Conservation (phyloP, 2,329 filamentous ascomycete species). For the Ceratocystis ficicola region DNA sequence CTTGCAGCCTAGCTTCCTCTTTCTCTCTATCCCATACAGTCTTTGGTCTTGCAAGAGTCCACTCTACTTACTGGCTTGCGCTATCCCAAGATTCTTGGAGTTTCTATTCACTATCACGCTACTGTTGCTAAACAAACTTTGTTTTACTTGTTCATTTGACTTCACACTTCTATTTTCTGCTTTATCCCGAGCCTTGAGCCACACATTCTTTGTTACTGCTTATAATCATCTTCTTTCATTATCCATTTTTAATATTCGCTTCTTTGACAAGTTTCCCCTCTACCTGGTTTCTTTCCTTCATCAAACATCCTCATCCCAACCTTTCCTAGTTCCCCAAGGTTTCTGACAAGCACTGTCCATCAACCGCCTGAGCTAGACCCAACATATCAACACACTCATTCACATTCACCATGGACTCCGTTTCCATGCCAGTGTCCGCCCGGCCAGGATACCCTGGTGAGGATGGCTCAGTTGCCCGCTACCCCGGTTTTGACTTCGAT, state of each 20-base stretch:
- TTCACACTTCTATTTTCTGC: too few relatives aligned
- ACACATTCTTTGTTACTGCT: not conserved
- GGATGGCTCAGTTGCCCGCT: constrained; percentile 11
- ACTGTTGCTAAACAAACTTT: not conserved
- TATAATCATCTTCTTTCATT: not conserved
- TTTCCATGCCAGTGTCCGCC: constrained; percentile 15
- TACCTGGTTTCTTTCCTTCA: constrained; percentile 7
- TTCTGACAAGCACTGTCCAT: not conserved
- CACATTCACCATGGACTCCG: constrained; percentile 15
- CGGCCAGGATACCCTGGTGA: constrained; percentile 12
- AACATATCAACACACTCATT: too few relatives aligned
- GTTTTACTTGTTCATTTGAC: not conserved
- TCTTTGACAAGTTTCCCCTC: not conserved
- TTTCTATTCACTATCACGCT: not conserved
- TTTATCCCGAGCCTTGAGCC: too few relatives aligned
- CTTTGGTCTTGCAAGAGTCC: not conserved
- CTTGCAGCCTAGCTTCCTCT: not conserved
- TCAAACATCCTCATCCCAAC: constrained; percentile 1
- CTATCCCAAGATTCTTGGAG: not conserved
- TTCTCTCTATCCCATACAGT: not conserved
- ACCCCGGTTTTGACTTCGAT: constrained; percentile 18
- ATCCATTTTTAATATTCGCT: constrained; percentile 3
- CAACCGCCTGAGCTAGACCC: not conserved
- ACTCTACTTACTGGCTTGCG: not conserved
- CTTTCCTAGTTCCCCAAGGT: not conserved